Conservation (phyloP, 176 grass and related monocot species). For the Oryza nivara region DNA sequence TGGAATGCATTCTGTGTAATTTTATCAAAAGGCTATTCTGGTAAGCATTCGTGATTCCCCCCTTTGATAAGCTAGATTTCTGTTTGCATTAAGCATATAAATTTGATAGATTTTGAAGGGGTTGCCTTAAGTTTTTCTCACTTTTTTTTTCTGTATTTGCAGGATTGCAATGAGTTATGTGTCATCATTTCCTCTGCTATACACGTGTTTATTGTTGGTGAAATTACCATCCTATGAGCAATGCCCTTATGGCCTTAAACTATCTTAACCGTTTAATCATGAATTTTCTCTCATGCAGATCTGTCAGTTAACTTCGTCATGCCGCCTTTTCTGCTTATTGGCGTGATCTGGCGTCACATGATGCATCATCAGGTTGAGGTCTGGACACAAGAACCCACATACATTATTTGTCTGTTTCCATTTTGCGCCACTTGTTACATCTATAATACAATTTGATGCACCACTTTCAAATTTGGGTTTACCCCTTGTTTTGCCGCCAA, state of each 20-base stretch:
- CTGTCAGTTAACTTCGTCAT: neutral
- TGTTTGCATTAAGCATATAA: neutral
- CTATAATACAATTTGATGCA: neutral
- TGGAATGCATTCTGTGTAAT: neutral
- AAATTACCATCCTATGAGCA: neutral
- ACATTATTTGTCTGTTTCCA: constrained; percentile 8
- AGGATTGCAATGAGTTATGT: neutral
- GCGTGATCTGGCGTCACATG: neutral
- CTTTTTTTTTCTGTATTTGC: neutral
- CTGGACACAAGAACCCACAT: constrained; percentile 20
- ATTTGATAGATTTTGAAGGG: constrained; percentile 20
- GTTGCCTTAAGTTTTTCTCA: neutral
- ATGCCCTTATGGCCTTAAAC: constrained; percentile 7
- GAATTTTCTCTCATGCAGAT: neutral
- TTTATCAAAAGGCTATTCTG: neutral
- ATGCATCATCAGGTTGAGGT: constrained; percentile 22
- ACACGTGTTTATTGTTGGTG: neutral
- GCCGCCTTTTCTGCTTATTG: constrained; percentile 22
- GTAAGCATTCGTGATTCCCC: neutral
- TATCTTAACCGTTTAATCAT: constrained; percentile 14
- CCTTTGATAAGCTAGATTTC: neutral
- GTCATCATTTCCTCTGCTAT: constrained; percentile 1
- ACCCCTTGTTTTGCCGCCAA: neutral
- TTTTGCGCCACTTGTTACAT: constrained; percentile 1
- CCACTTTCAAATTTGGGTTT: neutral